Percentiles rank a stretch among this genome's conserved stretches.
Conservation (phyloP, 2,329 filamentous ascomycete species). For the Epicoccum sorghinum region DNA sequence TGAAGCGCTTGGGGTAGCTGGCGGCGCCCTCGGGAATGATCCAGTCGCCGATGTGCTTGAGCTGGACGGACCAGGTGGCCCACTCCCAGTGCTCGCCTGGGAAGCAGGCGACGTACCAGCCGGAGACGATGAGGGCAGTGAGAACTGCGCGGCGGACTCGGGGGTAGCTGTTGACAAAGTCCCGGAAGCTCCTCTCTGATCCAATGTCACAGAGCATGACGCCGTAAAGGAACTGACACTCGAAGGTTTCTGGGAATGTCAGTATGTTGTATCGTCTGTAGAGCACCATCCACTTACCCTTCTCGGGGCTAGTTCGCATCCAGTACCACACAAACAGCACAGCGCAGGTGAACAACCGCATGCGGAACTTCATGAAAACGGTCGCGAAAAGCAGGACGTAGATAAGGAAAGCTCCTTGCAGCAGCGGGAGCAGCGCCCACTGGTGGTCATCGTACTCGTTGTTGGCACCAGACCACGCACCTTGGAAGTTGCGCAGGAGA, state of each 20-base stretch:
- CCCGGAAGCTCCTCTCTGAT: slow-evolving; percentile 54
- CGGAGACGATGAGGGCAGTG: slow-evolving; percentile 49
- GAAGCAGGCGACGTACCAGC: slow-evolving; percentile 57
- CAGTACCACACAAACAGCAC: slow-evolving; percentile 58
- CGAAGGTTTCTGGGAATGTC: slow-evolving; percentile 57
- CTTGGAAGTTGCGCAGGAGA: slow-evolving; percentile 54
- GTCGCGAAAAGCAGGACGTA: slow-evolving; percentile 57
- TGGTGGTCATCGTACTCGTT: slow-evolving; percentile 62
- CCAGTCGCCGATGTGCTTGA: slow-evolving; percentile 50
- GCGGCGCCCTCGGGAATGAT: slow-evolving; percentile 56
- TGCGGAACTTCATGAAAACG: slow-evolving; percentile 56
- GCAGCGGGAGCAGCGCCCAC: slow-evolving; percentile 59
- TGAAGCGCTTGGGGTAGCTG: slow-evolving; percentile 51
- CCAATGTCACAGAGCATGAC: slow-evolving; percentile 60
- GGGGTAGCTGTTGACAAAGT: slow-evolving; percentile 50
- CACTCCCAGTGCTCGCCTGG: slow-evolving; percentile 59
- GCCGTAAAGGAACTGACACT: slow-evolving; percentile 59
- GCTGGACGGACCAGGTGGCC: slow-evolving; percentile 55
- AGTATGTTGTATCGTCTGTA: slow-evolving; percentile 1
- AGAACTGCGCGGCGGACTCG: slow-evolving; percentile 49
- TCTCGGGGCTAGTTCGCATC: slow-evolving; percentile 53
- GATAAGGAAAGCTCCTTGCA: slow-evolving; percentile 59
- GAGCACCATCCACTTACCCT: slow-evolving; percentile 46
- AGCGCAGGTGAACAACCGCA: slow-evolving; percentile 54
- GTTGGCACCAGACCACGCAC: slow-evolving; percentile 58